Evolutionary conservation across 2,329 filamentous ascomycete genomes (phyloP), one percentile per base, ranked within the genome.

Genomic region (Rosellinia necatrix): DNA sequence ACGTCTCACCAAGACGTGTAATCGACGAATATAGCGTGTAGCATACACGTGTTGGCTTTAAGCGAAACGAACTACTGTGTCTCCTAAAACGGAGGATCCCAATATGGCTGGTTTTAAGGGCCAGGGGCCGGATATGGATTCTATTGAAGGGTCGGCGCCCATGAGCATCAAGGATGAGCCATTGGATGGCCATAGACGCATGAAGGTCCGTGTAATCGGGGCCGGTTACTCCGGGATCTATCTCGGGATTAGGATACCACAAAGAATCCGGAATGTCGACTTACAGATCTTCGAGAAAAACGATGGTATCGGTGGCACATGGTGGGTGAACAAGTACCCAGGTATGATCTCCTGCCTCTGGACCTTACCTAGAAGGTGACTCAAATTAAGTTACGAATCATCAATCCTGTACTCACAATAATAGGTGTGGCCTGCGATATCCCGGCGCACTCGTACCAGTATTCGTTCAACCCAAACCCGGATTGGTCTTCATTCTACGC

Each of bases 401-500:
- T 15, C 4, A 2, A 19, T 21, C 4, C 24, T 37, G 41, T 29
- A 29, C 61, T 65, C 25, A 58, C 43, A n/a, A n/a, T 25, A 4
- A 1, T 9, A 71, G 70, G 69, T 0, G 68, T 69, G 29, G 69
- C 69, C 24, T 71, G 69, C 52, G 70, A 72, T 37, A 65, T 73
- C 13, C 71, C 72, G 5, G 73, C 78, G 6, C 81, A 83, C 59
- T 81, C 80, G 6, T 84, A 84, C 63, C 80, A 81, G 58, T 83
- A 81, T 63, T 75, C 79, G 0, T 83, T 81, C 66, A 78, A 80
- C 22, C 81, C 81, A 0, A 84, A 84, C 51, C 77, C 80, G 3
- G 65, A 79, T 54, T 84, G 81, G 81, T 78, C 76, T 7, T 68
- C 74, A 17, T 76, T 82, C 32, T 84, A 82, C 60, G 78, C 77